Conservation (phyloP, 2,329 filamentous ascomycete genomes). For the Colletotrichum sansevieriae region DNA sequence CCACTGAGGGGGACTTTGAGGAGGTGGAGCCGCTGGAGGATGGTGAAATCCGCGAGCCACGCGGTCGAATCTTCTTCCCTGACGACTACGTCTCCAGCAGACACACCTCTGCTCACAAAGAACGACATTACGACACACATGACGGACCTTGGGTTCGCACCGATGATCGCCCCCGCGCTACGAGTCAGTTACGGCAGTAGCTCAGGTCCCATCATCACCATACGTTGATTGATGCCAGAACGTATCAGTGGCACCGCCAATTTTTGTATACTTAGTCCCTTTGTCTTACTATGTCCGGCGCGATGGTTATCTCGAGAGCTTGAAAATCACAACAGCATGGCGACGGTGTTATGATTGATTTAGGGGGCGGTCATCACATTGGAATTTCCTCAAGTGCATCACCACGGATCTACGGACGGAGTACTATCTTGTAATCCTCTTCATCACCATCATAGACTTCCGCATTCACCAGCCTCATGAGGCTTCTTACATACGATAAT, state of each 20-base stretch:
- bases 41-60: constrained; percentile 37
- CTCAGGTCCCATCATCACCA: constrained; percentile 45
- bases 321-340: constrained; percentile 33
- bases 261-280: constrained; percentile 28
- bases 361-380: constrained; percentile 2
- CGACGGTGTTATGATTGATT: constrained; percentile 36
- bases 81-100: constrained; percentile 23
- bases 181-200: constrained; percentile 23
- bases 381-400: constrained; percentile 28
- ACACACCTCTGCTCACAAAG: constrained; percentile 27
- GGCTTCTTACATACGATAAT: constrained; percentile 10
- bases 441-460: constrained; percentile 10
- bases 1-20: constrained; percentile 24
- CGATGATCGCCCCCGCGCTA: constrained; percentile 8
- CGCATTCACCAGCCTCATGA: neutral
- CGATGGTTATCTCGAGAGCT: neutral
- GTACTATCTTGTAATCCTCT: constrained; percentile 30
- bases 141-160: constrained; percentile 29
- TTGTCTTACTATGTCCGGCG: constrained; percentile 6
- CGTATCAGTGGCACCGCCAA: constrained; percentile 12
- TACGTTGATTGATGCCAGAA: constrained; percentile 48
- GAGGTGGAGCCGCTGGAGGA: constrained; percentile 33
- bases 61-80: constrained; percentile 26
- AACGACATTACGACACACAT: constrained; percentile 39
- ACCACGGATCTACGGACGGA: constrained; percentile 27